These are phyloP conservation scores for Aspergillus haitiensis DNA, from an alignment of 495 filamentous ascomycete species.

Conservation along the genomic window DNA sequence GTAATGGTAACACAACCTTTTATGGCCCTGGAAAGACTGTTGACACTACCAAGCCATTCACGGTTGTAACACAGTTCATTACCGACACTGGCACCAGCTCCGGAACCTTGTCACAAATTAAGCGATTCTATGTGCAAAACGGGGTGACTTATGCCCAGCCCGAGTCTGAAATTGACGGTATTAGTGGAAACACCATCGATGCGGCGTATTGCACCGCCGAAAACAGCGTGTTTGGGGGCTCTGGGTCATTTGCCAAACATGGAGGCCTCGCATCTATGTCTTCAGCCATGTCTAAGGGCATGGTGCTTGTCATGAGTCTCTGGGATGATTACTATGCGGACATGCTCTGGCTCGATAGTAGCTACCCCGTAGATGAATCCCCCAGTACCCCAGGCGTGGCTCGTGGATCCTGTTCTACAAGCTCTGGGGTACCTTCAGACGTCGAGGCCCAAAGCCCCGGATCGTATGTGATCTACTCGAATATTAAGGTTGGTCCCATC, in stretches of 20 bases:
- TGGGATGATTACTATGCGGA: slow-evolving; percentile 72
- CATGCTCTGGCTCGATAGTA: slow-evolving; percentile 81
- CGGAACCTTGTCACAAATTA: slow-evolving; percentile 62
- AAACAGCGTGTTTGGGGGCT: slow-evolving; percentile 61
- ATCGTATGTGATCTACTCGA: slow-evolving; percentile 62
- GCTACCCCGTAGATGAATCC: slow-evolving; percentile 58
- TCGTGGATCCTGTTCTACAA: slow-evolving; percentile 63
- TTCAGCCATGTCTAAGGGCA: slow-evolving; percentile 51
- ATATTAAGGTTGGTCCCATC: slow-evolving; percentile 68
- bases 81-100: slow-evolving; percentile 54
- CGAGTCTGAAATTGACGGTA: slow-evolving; percentile 49
- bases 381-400: slow-evolving; percentile 57
- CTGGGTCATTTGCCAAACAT: slow-evolving; percentile 54
- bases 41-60: slow-evolving; percentile 63
- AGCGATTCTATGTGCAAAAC: slow-evolving; percentile 71
- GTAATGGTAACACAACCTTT: slow-evolving; percentile 61
- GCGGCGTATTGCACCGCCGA: slow-evolving; percentile 59
- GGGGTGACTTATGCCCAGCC: slow-evolving; percentile 62
- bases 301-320: slow-evolving; percentile 71
- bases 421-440: slow-evolving; percentile 59
- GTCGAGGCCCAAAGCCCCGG: slow-evolving; percentile 56
- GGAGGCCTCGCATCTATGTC: slow-evolving; percentile 62
- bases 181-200: slow-evolving; percentile 59
- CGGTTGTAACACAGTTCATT: slow-evolving; percentile 71
- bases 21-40: slow-evolving; percentile 61